Percentiles rank a stretch among this genome's conserved stretches.
Evolutionary conservation across 1,284 basidiomycete genomes (phyloP).

Genomic region (Trichosporon sp.): DNA sequence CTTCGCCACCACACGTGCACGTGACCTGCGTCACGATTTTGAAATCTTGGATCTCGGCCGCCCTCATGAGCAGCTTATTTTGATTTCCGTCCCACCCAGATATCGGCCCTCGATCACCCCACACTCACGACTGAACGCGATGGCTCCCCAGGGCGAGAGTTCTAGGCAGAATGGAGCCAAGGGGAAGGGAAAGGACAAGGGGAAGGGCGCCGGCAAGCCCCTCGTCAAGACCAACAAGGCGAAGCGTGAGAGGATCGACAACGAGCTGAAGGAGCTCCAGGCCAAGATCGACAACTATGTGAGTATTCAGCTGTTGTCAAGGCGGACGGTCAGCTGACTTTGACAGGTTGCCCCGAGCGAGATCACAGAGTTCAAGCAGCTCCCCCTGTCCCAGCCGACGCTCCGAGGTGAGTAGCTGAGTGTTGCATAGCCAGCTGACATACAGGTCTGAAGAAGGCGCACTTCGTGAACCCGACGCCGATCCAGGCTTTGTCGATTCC

Average conservation of each 20-base stretch:
- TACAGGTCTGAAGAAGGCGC: conserved; percentile 73
- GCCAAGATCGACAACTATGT: conserved; percentile 41
- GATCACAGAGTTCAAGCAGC: conserved; percentile 45
- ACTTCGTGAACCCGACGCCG: conserved; percentile 80
- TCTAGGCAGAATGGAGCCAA: conserved; percentile 6
- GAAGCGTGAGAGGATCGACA: conserved; percentile 41
- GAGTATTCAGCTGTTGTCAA: conserved; percentile 19
- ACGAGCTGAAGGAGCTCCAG: conserved; percentile 46
- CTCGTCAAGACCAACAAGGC: conserved; percentile 41
- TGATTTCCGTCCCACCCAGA: neutral
- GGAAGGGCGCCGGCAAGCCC: conserved; percentile 18
- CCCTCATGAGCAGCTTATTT: neutral
- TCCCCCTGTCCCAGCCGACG: conserved; percentile 47
- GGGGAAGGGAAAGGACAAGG: conserved; percentile 14
- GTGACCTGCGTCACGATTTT: conserved; percentile 6
- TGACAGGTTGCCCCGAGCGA: conserved; percentile 22
- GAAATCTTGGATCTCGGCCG: neutral
- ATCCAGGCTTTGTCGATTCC: conserved; percentile 67
- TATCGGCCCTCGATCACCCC: neutral
- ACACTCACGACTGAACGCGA: neutral
- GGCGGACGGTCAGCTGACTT: neutral
- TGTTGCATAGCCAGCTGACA: neutral
- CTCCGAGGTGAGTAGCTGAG: conserved; percentile 34
- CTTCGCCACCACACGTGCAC: neutral
- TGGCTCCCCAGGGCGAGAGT: neutral